Evolutionary conservation across 2,329 filamentous ascomycete species (phyloP).

Genomic region (Decorospora gaudefroyi): DNA sequence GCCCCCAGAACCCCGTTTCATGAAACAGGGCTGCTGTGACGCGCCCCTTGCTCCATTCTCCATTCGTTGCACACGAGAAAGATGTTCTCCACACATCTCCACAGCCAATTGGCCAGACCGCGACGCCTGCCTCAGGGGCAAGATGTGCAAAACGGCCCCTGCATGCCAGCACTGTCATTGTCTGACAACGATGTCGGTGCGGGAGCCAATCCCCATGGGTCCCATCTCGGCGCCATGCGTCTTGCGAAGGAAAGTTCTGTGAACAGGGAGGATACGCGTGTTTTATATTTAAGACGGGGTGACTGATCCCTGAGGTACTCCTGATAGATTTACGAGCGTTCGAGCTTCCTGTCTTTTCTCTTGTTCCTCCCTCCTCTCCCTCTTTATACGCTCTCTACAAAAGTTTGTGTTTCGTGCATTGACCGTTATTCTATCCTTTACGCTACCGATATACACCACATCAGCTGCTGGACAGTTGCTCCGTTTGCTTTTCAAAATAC

Average conservation of each 20-base stretch:
- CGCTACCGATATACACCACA: slow-evolving; percentile 1
- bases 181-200: slow-evolving; percentile 15
- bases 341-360: slow-evolving; percentile 1
- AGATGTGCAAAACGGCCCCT: slow-evolving; percentile 23
- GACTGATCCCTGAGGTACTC: slow-evolving; percentile 15
- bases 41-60: slow-evolving; percentile 27
- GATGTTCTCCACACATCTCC: slow-evolving; percentile 19
- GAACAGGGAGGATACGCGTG: slow-evolving; percentile 16
- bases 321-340: slow-evolving; percentile 3
- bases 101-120: slow-evolving; percentile 30
- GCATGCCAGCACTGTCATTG: slow-evolving; percentile 21
- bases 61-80: slow-evolving; percentile 23
- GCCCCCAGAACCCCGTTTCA: slow-evolving; percentile 28
- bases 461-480: slow-evolving; percentile 43
- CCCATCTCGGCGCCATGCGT: slow-evolving; percentile 23
- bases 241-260: slow-evolving; percentile 26
- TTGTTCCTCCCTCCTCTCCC: slow-evolving; percentile 4
- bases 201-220: slow-evolving; percentile 25
- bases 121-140: slow-evolving; percentile 33
- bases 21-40: slow-evolving; percentile 29
- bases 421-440: slow-evolving; percentile 4
- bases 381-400: slow-evolving; percentile 8
- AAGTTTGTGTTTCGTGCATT: slow-evolving; percentile 6
- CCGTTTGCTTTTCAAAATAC: slow-evolving; percentile 8
- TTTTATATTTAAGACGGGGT: slow-evolving; percentile 26